Conservation (phyloP, 106 monocot genomes). For the Dactylorhiza incarnata region DNA sequence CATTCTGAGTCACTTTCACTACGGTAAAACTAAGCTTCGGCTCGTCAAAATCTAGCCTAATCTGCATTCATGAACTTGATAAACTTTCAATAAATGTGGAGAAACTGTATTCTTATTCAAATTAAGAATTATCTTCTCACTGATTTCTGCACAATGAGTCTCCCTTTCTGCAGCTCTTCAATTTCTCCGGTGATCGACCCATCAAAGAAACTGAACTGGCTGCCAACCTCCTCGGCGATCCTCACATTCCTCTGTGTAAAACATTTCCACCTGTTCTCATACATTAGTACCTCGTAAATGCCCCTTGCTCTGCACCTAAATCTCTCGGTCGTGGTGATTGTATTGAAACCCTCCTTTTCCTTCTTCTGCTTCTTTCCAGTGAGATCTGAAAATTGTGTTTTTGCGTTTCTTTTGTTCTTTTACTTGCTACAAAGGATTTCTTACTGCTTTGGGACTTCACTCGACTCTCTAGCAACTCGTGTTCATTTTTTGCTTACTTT, state of each 20-base stretch:
- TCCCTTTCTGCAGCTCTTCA: constrained; percentile 77
- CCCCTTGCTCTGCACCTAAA: constrained; percentile 73
- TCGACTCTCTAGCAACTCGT: no score
- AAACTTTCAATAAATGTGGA: background rate
- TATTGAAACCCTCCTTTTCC: constrained; percentile 78
- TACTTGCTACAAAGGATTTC: no score
- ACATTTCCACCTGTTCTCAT: constrained; percentile 97
- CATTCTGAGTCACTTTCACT: constrained; percentile 66
- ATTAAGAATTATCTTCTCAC: constrained; percentile 25
- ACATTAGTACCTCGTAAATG: constrained; percentile 88
- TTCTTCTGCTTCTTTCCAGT: constrained; percentile 22
- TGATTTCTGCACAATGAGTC: constrained; percentile 81
- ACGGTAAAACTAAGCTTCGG: constrained; percentile 74
- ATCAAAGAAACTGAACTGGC: constrained; percentile 80
- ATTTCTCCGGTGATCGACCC: constrained; percentile 72
- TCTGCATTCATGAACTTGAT: constrained; percentile 34
- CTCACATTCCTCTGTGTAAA: constrained; percentile 96
- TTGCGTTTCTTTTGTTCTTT: no score
- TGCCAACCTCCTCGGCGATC: constrained; percentile 81
- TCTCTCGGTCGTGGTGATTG: constrained; percentile 60
- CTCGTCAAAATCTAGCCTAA: constrained; percentile 80
- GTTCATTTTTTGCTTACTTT: no score
- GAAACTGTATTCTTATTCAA: background rate
- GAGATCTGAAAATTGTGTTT: no score
- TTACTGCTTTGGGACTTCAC: no score